Evolutionary conservation across 305 asterid species (phyloP).

Genomic region (Fraxinus albicans): DNA sequence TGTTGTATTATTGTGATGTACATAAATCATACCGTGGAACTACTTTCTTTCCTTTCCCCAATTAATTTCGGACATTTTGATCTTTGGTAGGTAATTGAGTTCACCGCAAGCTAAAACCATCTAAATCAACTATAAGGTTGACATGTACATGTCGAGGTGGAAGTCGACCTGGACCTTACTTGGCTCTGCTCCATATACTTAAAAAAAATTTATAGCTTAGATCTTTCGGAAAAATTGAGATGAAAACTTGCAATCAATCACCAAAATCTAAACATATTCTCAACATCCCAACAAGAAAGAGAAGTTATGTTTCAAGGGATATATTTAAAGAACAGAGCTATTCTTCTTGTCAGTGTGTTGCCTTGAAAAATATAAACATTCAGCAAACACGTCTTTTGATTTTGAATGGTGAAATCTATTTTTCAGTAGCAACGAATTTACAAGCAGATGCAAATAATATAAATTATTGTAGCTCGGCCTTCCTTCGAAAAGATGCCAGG

Average conservation of each 20-base stretch:
- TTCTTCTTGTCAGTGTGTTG: constrained; percentile 11
- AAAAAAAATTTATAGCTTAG: not conserved
- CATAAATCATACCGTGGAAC: not conserved
- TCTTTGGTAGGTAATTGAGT: not conserved
- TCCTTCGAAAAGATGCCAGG: constrained; percentile 7
- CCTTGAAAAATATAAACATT: constrained; percentile 5
- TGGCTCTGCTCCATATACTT: not conserved
- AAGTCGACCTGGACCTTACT: not conserved
- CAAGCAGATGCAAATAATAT: constrained; percentile 23
- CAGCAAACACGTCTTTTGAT: not conserved
- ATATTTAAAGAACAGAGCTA: not conserved
- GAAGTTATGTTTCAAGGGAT: not conserved
- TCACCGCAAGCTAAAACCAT: not conserved
- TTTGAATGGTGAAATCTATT: constrained; percentile 7
- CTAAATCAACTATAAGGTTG: not conserved
- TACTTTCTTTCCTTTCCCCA: not conserved
- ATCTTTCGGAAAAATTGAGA: not conserved
- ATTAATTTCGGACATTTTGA: not conserved
- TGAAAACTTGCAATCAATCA: not conserved
- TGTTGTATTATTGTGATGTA: not conserved
- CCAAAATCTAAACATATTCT: not conserved
- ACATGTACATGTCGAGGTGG: not conserved
- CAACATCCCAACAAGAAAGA: not conserved
- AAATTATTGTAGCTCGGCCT: constrained; percentile 17
- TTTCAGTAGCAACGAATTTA: constrained; percentile 11